Evolutionary conservation across 805 yeast genomes (phyloP), one percentile per base, ranked within the genome.

Genomic region (Candida broadrunensis): DNA sequence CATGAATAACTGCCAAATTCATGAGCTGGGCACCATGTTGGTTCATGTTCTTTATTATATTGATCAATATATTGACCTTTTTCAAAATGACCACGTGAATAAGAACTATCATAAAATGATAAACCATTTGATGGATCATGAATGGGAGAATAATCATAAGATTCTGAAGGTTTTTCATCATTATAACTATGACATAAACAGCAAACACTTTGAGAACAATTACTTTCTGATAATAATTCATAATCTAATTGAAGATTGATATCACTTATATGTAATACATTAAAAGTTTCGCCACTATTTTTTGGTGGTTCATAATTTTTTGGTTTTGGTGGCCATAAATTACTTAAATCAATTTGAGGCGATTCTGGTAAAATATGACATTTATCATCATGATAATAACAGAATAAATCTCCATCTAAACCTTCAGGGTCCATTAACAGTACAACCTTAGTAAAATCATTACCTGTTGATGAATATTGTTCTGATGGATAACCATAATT

Each of bases 261-360:
- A 54, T 83, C 89, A 15, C 83, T 73, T 24, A 83, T 51, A 49
- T 83, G 90, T 45, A 83, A 63, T 4, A 81, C 88, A 44, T 80
- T 77, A 58, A 81, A 77, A 1, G 70, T 64, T 42, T 71, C 56
- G 16, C 55, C 45, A 30, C 49, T 48, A 18, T 43, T 43, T 7
- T 48, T 37, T 3, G 53, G 50, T 8, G 44, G 38, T 21, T 44
- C 38, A 44, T 61, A 52, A 33, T 54, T 25, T 5, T 38, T 47
- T 29, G 61, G 52, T 50, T 67, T 68, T 4, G 46, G 49, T 1
- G 74, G 73, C 72, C 72, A 68, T 54, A 60, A 50, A 2, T 56
- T 47, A 32, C 40, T 50, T n/a, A 46, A 26, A 17, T 78, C 73
- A 45, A 75, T 56, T 42, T 68, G 66, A 1, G 81, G 82, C 3